Evolutionary conservation across 805 yeast genomes (phyloP).

Genomic region (Pichia sporocuriosa): DNA sequence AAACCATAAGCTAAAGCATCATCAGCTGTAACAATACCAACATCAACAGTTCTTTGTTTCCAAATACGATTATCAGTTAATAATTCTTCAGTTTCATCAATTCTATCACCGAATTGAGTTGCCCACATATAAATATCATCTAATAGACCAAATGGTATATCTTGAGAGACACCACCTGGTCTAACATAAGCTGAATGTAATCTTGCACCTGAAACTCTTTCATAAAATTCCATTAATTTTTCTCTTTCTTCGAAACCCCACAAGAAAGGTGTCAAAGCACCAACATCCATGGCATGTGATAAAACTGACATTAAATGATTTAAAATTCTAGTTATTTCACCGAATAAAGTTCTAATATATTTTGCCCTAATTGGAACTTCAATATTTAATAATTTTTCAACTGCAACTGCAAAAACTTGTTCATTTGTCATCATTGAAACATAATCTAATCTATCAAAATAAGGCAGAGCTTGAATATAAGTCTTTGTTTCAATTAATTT

Average conservation of each 20-base stretch:
- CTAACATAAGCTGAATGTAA: constrained; percentile 82
- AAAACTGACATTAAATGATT: constrained; percentile 83
- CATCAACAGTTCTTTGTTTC: constrained; percentile 78
- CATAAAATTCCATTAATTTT: constrained; percentile 87
- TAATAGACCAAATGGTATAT: constrained; percentile 75
- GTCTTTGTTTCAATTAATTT: constrained; percentile 82
- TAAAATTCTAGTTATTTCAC: constrained; percentile 76
- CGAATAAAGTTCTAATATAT: constrained; percentile 78
- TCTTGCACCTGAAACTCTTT: constrained; percentile 86
- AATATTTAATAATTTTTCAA: constrained; percentile 74
- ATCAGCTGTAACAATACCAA: constrained; percentile 78
- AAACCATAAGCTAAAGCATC: constrained; percentile 78
- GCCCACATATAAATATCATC: constrained; percentile 96
- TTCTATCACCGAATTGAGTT: constrained; percentile 87
- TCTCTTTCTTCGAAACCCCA: constrained; percentile 96
- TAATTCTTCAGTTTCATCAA: constrained; percentile 86
- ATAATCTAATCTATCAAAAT: constrained; percentile 82
- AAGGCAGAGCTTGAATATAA: constrained; percentile 81
- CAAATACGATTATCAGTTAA: constrained; percentile 87
- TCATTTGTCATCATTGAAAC: constrained; percentile 89
- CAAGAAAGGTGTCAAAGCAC: constrained; percentile 86
- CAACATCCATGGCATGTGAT: constrained; percentile 91
- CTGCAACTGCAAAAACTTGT: constrained; percentile 75
- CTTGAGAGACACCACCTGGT: constrained; percentile 91
- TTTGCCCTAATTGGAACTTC: constrained; percentile 83